Evolutionary conservation across 441 rosid genomes (phyloP).

Genomic region (Gossypium schwendimanii): DNA sequence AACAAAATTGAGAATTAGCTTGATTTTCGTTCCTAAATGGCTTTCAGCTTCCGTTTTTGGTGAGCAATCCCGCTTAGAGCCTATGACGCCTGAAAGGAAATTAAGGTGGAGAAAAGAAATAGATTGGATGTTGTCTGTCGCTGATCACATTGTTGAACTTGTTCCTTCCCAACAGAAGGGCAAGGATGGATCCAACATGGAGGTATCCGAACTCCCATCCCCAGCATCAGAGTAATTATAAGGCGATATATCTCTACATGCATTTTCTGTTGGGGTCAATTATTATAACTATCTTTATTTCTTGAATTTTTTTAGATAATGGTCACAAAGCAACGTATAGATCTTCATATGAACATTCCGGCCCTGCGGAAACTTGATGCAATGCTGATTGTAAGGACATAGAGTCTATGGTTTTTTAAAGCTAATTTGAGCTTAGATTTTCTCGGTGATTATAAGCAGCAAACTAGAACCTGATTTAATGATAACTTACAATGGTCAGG

Average conservation of each 20-base stretch:
- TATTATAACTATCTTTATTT: not conserved
- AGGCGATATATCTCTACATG: not conserved
- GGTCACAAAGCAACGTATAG: slow-evolving; percentile 65
- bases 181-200: slow-evolving; percentile 71
- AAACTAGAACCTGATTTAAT: not conserved
- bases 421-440: not conserved
- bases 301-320: slow-evolving; percentile 33
- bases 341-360: slow-evolving; percentile 81
- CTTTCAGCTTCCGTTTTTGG: slow-evolving; percentile 78
- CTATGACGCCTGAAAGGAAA: slow-evolving; percentile 64
- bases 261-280: not conserved
- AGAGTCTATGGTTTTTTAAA: not conserved
- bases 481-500: slow-evolving; percentile 31
- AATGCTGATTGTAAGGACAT: slow-evolving; percentile 67
- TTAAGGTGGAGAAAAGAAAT: slow-evolving; percentile 80
- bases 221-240: not conserved
- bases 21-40: not conserved
- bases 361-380: slow-evolving; percentile 76
- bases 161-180: slow-evolving; percentile 71
- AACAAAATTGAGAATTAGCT: not conserved
- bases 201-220: slow-evolving; percentile 37
- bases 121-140: slow-evolving; percentile 73
- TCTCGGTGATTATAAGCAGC: not conserved
- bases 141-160: slow-evolving; percentile 83
- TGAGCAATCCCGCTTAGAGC: slow-evolving; percentile 73